These are phyloP conservation scores for Lanmaoa rubissima DNA, from an alignment of 768 basidiomycete species.

Conservation along the genomic window DNA sequence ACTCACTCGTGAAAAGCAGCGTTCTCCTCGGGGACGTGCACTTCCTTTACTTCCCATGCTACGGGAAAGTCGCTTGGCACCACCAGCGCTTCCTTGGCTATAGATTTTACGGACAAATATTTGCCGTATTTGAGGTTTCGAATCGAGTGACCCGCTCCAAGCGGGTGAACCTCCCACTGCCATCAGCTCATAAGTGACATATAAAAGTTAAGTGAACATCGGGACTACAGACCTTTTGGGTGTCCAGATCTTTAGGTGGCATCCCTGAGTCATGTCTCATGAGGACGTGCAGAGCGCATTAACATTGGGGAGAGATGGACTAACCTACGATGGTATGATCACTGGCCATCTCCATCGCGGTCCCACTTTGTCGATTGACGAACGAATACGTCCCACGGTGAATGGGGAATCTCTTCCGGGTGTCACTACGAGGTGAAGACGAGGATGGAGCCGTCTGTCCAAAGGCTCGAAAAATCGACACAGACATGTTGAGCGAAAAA, in stretches of 20 bases:
- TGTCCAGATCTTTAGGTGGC: slow-evolving; percentile 29
- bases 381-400: slow-evolving; percentile 33
- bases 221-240: slow-evolving; percentile 24
- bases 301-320: not conserved
- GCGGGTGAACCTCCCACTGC: slow-evolving; percentile 30
- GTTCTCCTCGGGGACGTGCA: slow-evolving; percentile 27
- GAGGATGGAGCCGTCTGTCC: slow-evolving; percentile 12
- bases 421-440: slow-evolving; percentile 9
- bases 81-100: slow-evolving; percentile 25
- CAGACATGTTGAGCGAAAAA: slow-evolving; percentile 15
- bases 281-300: not conserved
- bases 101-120: slow-evolving; percentile 27
- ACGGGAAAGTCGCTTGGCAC: slow-evolving; percentile 28
- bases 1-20: slow-evolving; percentile 29
- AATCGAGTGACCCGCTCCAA: slow-evolving; percentile 31
- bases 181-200: not conserved
- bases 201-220: not conserved
- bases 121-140: slow-evolving; percentile 33
- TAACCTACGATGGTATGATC: slow-evolving; percentile 25
- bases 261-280: slow-evolving; percentile 20
- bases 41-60: slow-evolving; percentile 28
- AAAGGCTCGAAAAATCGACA: slow-evolving; percentile 22
- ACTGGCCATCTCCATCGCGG: slow-evolving; percentile 29
- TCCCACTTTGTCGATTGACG: slow-evolving; percentile 32
- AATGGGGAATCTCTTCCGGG: slow-evolving; percentile 24